These are phyloP conservation scores for Coleophoma eucalyptorum DNA, from an alignment of 2,329 filamentous ascomycete genomes.

Conservation along the genomic window DNA sequence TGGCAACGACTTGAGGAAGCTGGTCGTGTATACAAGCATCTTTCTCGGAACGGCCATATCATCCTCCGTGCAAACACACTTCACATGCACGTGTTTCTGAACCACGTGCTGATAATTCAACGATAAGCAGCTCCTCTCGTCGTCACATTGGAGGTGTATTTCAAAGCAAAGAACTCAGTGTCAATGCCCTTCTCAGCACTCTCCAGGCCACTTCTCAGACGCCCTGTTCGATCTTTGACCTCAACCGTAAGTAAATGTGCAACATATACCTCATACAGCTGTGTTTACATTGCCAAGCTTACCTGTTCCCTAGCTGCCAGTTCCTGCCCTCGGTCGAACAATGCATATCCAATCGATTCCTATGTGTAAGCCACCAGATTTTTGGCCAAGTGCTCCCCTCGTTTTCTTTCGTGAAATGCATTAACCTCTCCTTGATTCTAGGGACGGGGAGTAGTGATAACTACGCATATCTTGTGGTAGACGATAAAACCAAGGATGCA, in stretches of 20 bases:
- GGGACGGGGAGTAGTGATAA: slow-evolving; percentile 78
- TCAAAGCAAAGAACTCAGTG: not conserved
- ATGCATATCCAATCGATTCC: slow-evolving; percentile 90
- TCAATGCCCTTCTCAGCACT: not conserved
- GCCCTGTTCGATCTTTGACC: not conserved
- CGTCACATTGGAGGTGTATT: not conserved
- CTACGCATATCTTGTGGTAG: slow-evolving; percentile 79
- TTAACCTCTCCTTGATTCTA: slow-evolving; percentile 28
- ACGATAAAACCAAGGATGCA: slow-evolving; percentile 74
- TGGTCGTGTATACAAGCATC: too few relatives aligned
- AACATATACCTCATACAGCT: too few relatives aligned
- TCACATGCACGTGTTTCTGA: too few relatives aligned
- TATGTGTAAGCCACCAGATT: slow-evolving; percentile 64
- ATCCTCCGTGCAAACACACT: too few relatives aligned
- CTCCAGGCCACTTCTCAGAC: not conserved
- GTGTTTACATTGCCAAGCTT: not conserved
- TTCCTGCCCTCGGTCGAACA: slow-evolving; percentile 23
- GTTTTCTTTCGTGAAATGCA: not conserved
- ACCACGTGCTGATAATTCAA: too few relatives aligned
- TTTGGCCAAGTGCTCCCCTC: slow-evolving; percentile 4
- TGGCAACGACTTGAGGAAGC: too few relatives aligned
- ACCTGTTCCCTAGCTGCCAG: slow-evolving; percentile 8
- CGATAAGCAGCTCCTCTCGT: too few relatives aligned
- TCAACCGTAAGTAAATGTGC: not conserved
- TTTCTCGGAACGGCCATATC: too few relatives aligned